Base-by-base conservation (phyloP, 192 early-diverging fungal species). In the Umbelopsis sp. region DNA sequence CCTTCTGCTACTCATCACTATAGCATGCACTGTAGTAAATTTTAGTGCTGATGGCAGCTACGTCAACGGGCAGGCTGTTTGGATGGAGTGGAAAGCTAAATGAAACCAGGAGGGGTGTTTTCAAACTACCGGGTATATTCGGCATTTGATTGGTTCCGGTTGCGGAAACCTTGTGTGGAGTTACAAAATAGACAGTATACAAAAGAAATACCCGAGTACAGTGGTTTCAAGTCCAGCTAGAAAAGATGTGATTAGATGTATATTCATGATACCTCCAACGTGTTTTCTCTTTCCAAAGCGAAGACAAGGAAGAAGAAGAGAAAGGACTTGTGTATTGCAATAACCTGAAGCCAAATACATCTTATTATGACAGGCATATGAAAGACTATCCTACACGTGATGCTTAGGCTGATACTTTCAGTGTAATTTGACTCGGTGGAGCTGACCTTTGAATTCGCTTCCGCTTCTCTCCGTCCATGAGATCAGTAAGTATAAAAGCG, bases 121-220 rank as follows among this genome's bases (percentile, higher is more conserved):
- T 61, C 55, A 61, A 61, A 61, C 55, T 61, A 61, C 55, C 55
- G 23, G 55, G 55, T 61, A 61, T 61, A 61, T 61, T 61, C 11
- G 55, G 55, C 55, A 35, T 61, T 61, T 61, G 55, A 61, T 61
- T 61, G 55, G 55, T 61, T 61, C 55, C 55, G 55, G 30, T 61
- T 61, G 55, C 55, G 55, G 55, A 61, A 61, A 61, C 55, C 30
- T 61, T 61, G 55, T 35, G 55, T 25, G 55, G 55, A 61, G 55
- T 61, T 27, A 35, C 25, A 55, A 55, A 27, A 27, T 13, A 25
- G 52, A 13, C 37, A 27, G 22, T 61, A 35, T 61, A 61, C 18
- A 35, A 25, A 15, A 37, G 21, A 53, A 8, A 18, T 18, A 35
- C 55, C 55, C 55, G 27, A 61, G 27, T 35, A 61, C 33, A 61